These are phyloP conservation scores for Starmerella cellae DNA, from an alignment of 805 yeast species.

Conservation along the genomic window DNA sequence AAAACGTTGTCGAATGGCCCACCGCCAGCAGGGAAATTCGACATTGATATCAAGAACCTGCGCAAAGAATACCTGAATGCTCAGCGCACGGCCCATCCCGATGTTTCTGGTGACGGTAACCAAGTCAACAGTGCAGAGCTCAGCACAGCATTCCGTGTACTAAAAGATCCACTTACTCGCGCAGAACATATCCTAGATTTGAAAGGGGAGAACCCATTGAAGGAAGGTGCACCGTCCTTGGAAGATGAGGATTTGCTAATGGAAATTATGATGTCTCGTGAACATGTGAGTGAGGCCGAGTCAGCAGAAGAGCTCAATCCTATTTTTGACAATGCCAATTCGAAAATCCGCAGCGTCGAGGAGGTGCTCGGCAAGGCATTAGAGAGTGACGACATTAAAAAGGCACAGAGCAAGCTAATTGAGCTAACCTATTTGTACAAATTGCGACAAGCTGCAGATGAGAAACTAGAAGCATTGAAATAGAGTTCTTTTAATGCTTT, in stretches of 20 bases:
- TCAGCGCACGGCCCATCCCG: slow-evolving; percentile 77
- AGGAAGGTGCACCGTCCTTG: slow-evolving; percentile 32
- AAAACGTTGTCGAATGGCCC: slow-evolving; percentile 53
- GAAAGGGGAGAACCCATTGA: slow-evolving; percentile 43
- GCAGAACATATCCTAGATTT: slow-evolving; percentile 44
- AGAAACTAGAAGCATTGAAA: slow-evolving; percentile 23
- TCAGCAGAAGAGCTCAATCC: slow-evolving; percentile 43
- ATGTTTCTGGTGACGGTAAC: slow-evolving; percentile 31
- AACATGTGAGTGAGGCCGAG: slow-evolving; percentile 55
- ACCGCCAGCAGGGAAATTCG: slow-evolving; percentile 50
- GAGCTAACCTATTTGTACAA: slow-evolving; percentile 75
- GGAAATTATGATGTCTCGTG: slow-evolving; percentile 76
- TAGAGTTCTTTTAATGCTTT: too few species aligned
- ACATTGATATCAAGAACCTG: slow-evolving; percentile 40
- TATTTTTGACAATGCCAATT: slow-evolving; percentile 46
- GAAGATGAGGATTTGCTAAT: slow-evolving; percentile 42
- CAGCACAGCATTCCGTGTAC: slow-evolving; percentile 64
- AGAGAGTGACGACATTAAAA: slow-evolving; percentile 36
- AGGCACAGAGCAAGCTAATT: slow-evolving; percentile 53
- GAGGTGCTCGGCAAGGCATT: slow-evolving; percentile 36
- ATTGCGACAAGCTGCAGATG: slow-evolving; percentile 52
- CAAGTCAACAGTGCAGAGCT: slow-evolving; percentile 28
- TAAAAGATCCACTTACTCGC: slow-evolving; percentile 57
- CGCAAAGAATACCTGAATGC: slow-evolving; percentile 62
- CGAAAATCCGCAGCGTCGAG: slow-evolving; percentile 17